Conservation (phyloP, 306 rosid genomes). For the Morella rubra region DNA sequence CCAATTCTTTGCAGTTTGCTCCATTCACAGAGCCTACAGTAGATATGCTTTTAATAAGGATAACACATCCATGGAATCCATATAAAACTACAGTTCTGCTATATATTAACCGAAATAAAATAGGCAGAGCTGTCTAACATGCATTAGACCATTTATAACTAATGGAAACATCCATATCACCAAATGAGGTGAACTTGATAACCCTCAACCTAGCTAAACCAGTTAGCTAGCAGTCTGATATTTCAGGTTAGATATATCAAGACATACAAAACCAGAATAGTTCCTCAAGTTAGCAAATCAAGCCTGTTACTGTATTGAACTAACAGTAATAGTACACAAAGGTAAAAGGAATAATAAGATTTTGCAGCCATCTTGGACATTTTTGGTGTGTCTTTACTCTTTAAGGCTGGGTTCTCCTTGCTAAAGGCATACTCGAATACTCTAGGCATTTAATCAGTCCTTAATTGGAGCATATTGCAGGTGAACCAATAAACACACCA, state of each 20-base stretch:
- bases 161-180: background rate
- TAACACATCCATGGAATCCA: background rate
- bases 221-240: slow-evolving; percentile 1
- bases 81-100: background rate
- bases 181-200: background rate
- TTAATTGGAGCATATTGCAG: background rate
- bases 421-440: background rate
- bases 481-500: slow-evolving; percentile 4
- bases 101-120: background rate
- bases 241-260: background rate
- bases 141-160: background rate
- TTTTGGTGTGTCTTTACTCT: background rate
- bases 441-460: slow-evolving; percentile 6
- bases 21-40: slow-evolving; percentile 86
- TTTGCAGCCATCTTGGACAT: background rate
- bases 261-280: background rate
- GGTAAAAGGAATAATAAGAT: background rate
- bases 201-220: background rate
- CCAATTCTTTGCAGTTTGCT: slow-evolving; percentile 81
- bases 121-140: background rate
- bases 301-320: background rate
- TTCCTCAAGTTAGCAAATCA: background rate
- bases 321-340: background rate
- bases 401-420: background rate
- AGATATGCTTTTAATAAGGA: background rate